phyloP scores from a whole-genome alignment of 2,329 filamentous ascomycete species.

The Scleromitrula shiraiana region DNA sequence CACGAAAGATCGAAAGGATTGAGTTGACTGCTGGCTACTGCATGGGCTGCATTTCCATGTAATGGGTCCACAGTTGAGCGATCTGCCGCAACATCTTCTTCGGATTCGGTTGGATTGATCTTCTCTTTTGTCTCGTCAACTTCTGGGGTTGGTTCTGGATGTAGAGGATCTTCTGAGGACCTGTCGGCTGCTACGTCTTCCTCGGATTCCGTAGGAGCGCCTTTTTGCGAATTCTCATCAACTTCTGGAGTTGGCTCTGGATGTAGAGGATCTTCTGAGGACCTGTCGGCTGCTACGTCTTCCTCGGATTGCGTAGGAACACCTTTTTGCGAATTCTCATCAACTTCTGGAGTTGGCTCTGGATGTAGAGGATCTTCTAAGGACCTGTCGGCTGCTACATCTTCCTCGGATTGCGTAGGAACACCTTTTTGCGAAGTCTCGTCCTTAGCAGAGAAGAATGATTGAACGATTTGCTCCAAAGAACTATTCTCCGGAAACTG shows the following conservation, averaged over 20 bases:
- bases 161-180: conserved; percentile 19
- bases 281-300: too few relatives aligned
- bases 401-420: too few relatives aligned
- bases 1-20: conserved; percentile 45
- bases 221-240: conserved; percentile 17
- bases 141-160: conserved; percentile 10
- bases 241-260: too few relatives aligned
- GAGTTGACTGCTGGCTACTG: conserved; percentile 18
- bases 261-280: too few relatives aligned
- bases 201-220: conserved; percentile 24
- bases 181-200: conserved; percentile 23
- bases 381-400: too few relatives aligned
- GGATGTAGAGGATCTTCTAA: too few relatives aligned
- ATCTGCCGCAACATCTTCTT: conserved; percentile 26
- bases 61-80: conserved; percentile 18
- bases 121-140: conserved; percentile 17
- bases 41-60: conserved; percentile 13
- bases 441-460: conserved; percentile 6
- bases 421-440: conserved; percentile 14
- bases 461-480: conserved; percentile 15
- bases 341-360: too few relatives aligned
- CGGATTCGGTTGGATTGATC: conserved; percentile 20
- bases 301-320: too few relatives aligned
- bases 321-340: conserved; percentile 16
- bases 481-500: conserved; percentile 16